These are phyloP conservation scores for Aspergillus sp. DNA, from an alignment of 2,329 filamentous ascomycete species.

Conservation along the genomic window DNA sequence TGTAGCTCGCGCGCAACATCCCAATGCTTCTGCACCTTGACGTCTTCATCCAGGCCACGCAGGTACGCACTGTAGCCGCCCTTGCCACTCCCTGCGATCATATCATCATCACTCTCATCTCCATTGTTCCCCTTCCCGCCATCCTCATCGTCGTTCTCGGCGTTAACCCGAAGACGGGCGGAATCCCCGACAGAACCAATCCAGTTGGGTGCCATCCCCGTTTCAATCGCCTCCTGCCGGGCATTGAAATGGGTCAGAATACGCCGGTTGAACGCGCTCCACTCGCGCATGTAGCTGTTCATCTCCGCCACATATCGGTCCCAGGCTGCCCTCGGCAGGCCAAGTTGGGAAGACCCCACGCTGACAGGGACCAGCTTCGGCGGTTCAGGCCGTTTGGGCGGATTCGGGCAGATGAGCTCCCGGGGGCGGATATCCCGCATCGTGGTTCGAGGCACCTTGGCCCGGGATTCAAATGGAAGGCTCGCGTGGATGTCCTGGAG, in stretches of 20 bases:
- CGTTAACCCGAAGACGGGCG: constrained; percentile 28
- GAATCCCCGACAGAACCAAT: constrained; percentile 54
- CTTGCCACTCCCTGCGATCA: constrained; percentile 30
- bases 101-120: constrained; percentile 27
- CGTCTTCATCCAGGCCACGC: constrained; percentile 46
- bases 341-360: constrained; percentile 31
- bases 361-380: constrained; percentile 23
- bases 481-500: constrained; percentile 53
- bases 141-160: constrained; percentile 24
- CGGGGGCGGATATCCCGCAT: constrained; percentile 35
- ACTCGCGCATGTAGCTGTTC: constrained; percentile 56
- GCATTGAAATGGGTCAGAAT: constrained; percentile 58
- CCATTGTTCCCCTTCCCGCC: constrained; percentile 13
- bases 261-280: constrained; percentile 53
- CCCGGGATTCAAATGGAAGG: constrained; percentile 59
- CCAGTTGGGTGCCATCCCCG: constrained; percentile 48
- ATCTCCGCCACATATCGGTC: constrained; percentile 54
- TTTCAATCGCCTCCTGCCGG: constrained; percentile 50
- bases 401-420: constrained; percentile 49
- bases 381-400: constrained; percentile 50
- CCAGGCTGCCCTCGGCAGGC: constrained; percentile 49
- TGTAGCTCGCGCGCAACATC: constrained; percentile 48
- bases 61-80: constrained; percentile 47
- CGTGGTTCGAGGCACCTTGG: constrained; percentile 45
- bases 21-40: constrained; percentile 47